These are phyloP conservation scores for Trichophyton rubrum DNA, from an alignment of 2,329 filamentous ascomycete species.

Conservation along the genomic window DNA sequence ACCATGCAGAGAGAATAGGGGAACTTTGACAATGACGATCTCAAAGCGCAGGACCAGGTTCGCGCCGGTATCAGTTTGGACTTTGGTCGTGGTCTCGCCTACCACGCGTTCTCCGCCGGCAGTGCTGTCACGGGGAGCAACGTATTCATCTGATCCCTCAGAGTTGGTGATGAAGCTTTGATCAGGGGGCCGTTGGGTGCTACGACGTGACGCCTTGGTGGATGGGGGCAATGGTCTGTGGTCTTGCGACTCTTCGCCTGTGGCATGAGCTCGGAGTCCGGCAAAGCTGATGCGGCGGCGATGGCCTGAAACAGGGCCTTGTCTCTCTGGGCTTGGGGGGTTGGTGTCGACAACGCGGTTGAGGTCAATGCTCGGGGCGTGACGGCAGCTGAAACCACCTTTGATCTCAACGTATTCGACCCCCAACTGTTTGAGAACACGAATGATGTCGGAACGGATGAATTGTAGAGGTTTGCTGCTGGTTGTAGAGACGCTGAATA, in stretches of 20 bases:
- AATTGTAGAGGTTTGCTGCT: slow-evolving; percentile 77
- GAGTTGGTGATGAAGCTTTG: slow-evolving; percentile 70
- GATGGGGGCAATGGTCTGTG: slow-evolving; percentile 37
- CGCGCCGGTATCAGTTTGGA: slow-evolving; percentile 76
- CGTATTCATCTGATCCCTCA: slow-evolving; percentile 70
- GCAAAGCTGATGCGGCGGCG: slow-evolving; percentile 75
- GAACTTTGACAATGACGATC: slow-evolving; percentile 95
- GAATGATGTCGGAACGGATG: slow-evolving; percentile 80
- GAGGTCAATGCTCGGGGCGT: slow-evolving; percentile 78
- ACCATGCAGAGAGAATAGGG: slow-evolving; percentile 79
- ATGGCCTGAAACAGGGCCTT: slow-evolving; percentile 44
- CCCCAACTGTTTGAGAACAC: slow-evolving; percentile 73
- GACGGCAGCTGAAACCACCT: slow-evolving; percentile 81
- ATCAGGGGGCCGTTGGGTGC: slow-evolving; percentile 40
- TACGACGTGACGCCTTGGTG: slow-evolving; percentile 32
- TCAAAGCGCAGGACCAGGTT: slow-evolving; percentile 83
- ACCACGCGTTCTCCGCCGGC: slow-evolving; percentile 47
- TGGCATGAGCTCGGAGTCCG: slow-evolving; percentile 53
- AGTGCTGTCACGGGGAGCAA: slow-evolving; percentile 36
- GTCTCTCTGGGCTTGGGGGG: slow-evolving; percentile 45
- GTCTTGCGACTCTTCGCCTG: slow-evolving; percentile 58
- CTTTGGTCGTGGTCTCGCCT: slow-evolving; percentile 82
- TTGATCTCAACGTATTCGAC: slow-evolving; percentile 90
- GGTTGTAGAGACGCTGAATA: slow-evolving; percentile 95
- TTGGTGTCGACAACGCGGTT: slow-evolving; percentile 55